Percentiles rank a stretch among this genome's conserved stretches.
phyloP scores from a whole-genome alignment of 768 basidiomycete species.

The Imleria badia region DNA sequence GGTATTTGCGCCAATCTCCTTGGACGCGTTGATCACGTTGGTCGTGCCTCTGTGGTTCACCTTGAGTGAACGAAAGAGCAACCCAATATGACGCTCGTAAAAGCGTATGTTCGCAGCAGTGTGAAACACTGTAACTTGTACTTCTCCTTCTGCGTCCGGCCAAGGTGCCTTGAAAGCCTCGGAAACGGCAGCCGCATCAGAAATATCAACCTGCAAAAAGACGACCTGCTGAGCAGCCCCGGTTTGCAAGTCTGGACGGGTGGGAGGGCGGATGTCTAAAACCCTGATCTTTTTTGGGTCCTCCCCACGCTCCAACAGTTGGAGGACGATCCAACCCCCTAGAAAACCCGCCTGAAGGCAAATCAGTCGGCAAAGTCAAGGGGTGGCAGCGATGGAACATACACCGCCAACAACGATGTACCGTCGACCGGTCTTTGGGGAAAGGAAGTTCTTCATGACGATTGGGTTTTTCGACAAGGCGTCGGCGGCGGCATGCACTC shows the following conservation, averaged over 20 bases:
- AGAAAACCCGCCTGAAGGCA: conserved; percentile 62
- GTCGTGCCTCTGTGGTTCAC: conserved; percentile 70
- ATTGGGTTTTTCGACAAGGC: conserved; percentile 36
- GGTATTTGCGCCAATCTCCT: conserved; percentile 50
- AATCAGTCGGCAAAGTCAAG: background rate
- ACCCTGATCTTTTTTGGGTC: conserved; percentile 63
- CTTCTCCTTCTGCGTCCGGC: conserved; percentile 38
- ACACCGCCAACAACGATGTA: conserved; percentile 81
- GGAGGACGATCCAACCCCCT: conserved; percentile 75
- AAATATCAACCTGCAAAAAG: conserved; percentile 60
- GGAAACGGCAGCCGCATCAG: conserved; percentile 50
- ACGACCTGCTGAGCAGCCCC: conserved; percentile 53
- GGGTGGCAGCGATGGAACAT: conserved; percentile 24
- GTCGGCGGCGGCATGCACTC: conserved; percentile 40
- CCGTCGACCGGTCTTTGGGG: conserved; percentile 67
- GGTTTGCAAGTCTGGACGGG: conserved; percentile 52
- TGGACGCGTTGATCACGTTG: conserved; percentile 63
- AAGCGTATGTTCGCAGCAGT: conserved; percentile 78
- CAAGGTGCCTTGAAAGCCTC: conserved; percentile 66
- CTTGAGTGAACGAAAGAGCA: conserved; percentile 52
- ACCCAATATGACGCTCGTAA: conserved; percentile 57
- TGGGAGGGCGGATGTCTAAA: conserved; percentile 63
- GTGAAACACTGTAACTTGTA: conserved; percentile 65
- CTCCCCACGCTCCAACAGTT: conserved; percentile 70
- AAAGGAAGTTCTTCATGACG: conserved; percentile 46